phyloP scores from a whole-genome alignment of 176 grass and related monocot species.

The Lolium multiflorum region DNA sequence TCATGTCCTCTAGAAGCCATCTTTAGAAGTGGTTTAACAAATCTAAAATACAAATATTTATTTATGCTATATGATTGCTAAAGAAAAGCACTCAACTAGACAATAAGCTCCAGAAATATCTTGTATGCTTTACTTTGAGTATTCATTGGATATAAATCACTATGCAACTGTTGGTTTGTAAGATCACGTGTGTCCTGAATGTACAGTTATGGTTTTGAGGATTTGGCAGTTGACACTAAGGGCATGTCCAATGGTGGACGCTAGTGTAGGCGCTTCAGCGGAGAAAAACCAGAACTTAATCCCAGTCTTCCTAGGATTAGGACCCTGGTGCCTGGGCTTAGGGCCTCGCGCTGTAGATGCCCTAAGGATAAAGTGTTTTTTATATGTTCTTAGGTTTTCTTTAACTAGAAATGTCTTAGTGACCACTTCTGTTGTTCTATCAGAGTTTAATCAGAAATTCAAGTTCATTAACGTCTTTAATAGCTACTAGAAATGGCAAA shows the following conservation, averaged over 20 bases:
- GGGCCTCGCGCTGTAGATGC: too few relatives aligned
- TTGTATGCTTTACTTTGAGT: conserved; percentile 28
- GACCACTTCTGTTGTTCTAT: neutral
- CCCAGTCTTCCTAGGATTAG: too few relatives aligned
- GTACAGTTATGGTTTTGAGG: neutral
- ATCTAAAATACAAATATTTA: neutral
- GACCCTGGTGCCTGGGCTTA: too few relatives aligned
- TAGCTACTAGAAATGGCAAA: neutral
- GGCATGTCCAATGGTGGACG: too few relatives aligned
- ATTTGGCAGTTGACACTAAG: neutral
- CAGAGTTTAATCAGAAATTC: neutral
- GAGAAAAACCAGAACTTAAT: too few relatives aligned
- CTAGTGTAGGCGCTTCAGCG: too few relatives aligned
- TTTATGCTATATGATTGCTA: neutral
- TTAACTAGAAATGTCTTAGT: neutral
- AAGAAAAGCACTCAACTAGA: neutral
- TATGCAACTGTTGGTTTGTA: neutral
- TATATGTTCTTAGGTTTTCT: neutral
- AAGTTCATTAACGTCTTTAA: conserved; percentile 9
- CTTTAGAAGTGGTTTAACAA: neutral
- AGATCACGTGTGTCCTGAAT: neutral
- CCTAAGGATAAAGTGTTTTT: neutral
- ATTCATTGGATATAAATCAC: neutral
- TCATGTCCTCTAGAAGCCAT: neutral
- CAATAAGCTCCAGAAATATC: neutral